Evolutionary conservation across 768 basidiomycete species (phyloP).

Genomic region (Pleurotus giganteus): DNA sequence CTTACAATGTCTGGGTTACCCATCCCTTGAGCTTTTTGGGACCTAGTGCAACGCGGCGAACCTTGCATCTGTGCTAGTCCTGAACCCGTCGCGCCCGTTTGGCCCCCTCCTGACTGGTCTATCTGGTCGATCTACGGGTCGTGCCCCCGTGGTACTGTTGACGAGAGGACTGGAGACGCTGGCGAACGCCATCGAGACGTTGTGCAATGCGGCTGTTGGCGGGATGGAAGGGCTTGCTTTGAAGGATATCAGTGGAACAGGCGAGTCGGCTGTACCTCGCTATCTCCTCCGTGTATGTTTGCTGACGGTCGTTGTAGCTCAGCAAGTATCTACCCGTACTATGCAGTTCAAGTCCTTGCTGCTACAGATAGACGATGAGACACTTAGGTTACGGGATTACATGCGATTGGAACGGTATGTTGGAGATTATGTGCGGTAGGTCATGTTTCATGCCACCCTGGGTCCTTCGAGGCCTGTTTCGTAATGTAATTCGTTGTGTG

Average conservation of each 20-base stretch:
- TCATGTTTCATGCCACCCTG: constrained; percentile 66
- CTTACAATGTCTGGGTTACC: background rate
- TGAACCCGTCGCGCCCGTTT: background rate
- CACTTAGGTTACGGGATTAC: background rate
- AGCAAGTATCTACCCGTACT: background rate
- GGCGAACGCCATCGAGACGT: background rate
- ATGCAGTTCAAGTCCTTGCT: background rate
- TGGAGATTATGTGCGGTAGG: constrained; percentile 69
- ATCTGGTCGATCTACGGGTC: constrained; percentile 2
- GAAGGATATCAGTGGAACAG: background rate
- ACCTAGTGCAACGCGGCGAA: constrained; percentile 45
- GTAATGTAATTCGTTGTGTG: background rate
- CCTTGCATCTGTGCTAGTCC: constrained; percentile 14
- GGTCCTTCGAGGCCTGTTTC: background rate
- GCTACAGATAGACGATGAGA: background rate
- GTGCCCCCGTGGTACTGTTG: background rate
- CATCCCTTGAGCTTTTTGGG: background rate
- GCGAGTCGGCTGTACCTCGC: background rate
- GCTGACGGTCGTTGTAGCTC: background rate
- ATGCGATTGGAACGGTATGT: constrained; percentile 22
- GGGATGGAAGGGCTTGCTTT: background rate
- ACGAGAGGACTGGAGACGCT: background rate
- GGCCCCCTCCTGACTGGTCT: background rate
- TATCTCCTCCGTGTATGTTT: too few species aligned
- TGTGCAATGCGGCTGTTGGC: background rate